Evolutionary conservation across 2,329 filamentous ascomycete genomes (phyloP).

Genomic region (Endoconidiophora polonica): DNA sequence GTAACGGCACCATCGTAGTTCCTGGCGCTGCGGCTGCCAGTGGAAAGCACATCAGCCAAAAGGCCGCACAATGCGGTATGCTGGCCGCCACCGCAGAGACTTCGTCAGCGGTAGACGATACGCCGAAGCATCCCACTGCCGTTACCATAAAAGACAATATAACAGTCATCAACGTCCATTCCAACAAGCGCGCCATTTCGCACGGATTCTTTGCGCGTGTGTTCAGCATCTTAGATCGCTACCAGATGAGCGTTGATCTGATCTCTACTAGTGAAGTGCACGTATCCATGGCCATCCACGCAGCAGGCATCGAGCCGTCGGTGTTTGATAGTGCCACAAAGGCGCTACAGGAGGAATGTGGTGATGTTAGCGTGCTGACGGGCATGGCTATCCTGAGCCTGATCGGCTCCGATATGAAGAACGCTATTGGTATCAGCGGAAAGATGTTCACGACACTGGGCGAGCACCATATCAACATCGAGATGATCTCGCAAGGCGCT

Average conservation of each 20-base stretch:
- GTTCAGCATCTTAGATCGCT: slow-evolving; percentile 75
- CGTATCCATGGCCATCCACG: slow-evolving; percentile 91
- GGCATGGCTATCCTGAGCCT: slow-evolving; percentile 93
- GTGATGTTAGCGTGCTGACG: slow-evolving; percentile 75
- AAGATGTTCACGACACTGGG: slow-evolving; percentile 90
- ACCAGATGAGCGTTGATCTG: slow-evolving; percentile 80
- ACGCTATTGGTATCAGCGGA: slow-evolving; percentile 87
- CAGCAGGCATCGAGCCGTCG: slow-evolving; percentile 46
- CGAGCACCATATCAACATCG: slow-evolving; percentile 87
- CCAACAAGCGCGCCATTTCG: slow-evolving; percentile 87
- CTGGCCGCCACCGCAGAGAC: neutral
- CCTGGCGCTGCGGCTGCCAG: slow-evolving; percentile 48
- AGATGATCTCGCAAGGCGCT: slow-evolving; percentile 98
- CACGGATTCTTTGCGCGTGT: slow-evolving; percentile 93
- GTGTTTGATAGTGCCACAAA: slow-evolving; percentile 50
- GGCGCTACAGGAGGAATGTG: slow-evolving; percentile 56
- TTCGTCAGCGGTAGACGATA: slow-evolving; percentile 29
- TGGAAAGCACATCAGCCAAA: slow-evolving; percentile 26
- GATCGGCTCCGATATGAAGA: slow-evolving; percentile 91
- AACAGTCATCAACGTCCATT: slow-evolving; percentile 93
- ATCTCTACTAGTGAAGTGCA: slow-evolving; percentile 96
- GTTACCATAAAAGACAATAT: slow-evolving; percentile 98
- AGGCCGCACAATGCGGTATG: slow-evolving; percentile 25
- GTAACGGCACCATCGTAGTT: slow-evolving; percentile 64
- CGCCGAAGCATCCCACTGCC: slow-evolving; percentile 63